Percentiles rank a stretch among this genome's conserved stretches.
Conservation (phyloP, 345 rosid genomes). For the Chamaenerion angustifolium region DNA sequence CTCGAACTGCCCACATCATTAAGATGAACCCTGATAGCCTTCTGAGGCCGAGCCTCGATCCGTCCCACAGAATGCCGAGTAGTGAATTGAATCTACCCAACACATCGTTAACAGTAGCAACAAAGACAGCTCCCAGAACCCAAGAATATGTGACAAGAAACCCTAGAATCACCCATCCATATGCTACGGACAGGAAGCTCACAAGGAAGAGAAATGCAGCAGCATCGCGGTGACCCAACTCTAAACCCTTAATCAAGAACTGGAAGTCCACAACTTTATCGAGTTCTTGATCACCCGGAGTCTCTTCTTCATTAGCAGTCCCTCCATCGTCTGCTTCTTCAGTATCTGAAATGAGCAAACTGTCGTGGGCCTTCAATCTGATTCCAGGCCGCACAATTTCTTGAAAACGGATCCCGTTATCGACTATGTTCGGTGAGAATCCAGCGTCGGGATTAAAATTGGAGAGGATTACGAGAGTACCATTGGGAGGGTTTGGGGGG, state of each 20-base stretch:
- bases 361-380: conserved; percentile 23
- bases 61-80: conserved; percentile 46
- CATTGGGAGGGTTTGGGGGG: conserved; percentile 28
- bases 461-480: conserved; percentile 39
- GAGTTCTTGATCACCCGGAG: conserved; percentile 19
- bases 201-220: conserved; percentile 56
- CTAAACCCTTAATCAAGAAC: conserved; percentile 51
- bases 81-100: conserved; percentile 46
- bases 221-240: conserved; percentile 54
- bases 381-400: conserved; percentile 47
- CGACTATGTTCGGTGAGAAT: conserved; percentile 32
- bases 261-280: conserved; percentile 45
- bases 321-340: conserved; percentile 6
- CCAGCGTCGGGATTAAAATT: conserved; percentile 39
- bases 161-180: conserved; percentile 88
- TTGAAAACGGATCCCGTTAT: conserved; percentile 41
- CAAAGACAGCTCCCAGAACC: conserved; percentile 60
- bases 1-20: conserved; percentile 91
- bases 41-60: conserved; percentile 66
- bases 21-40: conserved; percentile 69
- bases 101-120: conserved; percentile 53
- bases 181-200: conserved; percentile 70
- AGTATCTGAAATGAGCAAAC: conserved; percentile 1
- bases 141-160: conserved; percentile 72
- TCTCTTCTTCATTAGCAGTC: conserved; percentile 12